Base-by-base conservation (phyloP, 164 flowering plant species). In the Chimonanthus salicifolius region DNA sequence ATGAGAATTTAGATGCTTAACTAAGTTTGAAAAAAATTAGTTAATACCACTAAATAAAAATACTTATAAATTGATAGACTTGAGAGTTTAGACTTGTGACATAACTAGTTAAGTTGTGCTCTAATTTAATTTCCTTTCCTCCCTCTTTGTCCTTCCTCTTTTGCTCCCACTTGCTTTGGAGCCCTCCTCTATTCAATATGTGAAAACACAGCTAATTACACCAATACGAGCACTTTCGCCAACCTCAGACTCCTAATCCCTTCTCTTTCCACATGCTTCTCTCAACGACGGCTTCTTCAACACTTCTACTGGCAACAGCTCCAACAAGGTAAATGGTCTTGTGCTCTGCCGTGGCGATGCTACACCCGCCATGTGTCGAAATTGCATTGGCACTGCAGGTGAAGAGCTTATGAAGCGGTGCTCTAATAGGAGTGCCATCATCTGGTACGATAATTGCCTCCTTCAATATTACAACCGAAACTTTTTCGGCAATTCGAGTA, bases 381-480 rank as follows among this genome's bases (percentile, higher is more conserved):
- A 44, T 2, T 79, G 82, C 44, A 43, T 74, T 6, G 7, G n/a
- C 45, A 46, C 49, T 3, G 81, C 82, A 3, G 4, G 15, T 9
- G 8, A 6, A 2, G 63, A 58, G 3, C 43, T 76, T 20, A 6
- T 7, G 0, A 9, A 11, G 3, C 49, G 47, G 1, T 76, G 81
- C 50, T 71, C 62, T 0, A 64, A 21, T 4, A 78, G 58, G 13
- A 47, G 16, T 3, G 71, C 74, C 0, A 9, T 67, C 48, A 71
- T 79, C 2, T 76, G 80, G 81, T 79, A 79, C 43, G 80, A 82
- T 46, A 47, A 72, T 2, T 77, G 84, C 54, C 21, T 54, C 50
- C 6, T 82, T 4, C 71, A 66, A 4, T 82, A 82, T 74, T 72
- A 74, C 0, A 13, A 48, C 58, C 13, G 6, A 15, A 10, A 21